Evolutionary conservation across 106 monocot species (phyloP), one percentile per base, ranked within the genome.

Genomic region (Dioscorea zingiberensis): DNA sequence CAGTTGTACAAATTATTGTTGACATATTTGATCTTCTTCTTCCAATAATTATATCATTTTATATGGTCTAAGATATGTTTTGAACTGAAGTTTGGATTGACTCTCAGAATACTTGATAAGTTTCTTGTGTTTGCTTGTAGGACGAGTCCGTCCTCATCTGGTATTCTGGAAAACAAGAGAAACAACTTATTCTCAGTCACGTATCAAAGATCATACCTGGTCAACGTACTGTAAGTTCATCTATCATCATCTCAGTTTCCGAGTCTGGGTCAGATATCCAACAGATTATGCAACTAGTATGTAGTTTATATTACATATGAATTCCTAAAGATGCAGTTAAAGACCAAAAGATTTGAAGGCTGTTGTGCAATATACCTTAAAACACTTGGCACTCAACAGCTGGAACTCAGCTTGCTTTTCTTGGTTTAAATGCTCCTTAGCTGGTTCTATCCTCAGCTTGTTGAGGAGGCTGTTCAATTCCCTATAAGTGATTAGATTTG

Each of bases 141-240:
- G 87, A 87, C 71, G 87, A 83, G 80, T 66, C 79, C 13, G 13
- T 72, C 47, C 47, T 87, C 22, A 72, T 83, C 53, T 87, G 87
- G 87, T 87, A 68, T 73, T 83, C 87, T 25, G 80, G 80, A 15
- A 84, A 80, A 48, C 74, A 77, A 13, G 83, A 83, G 74, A 83
- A 83, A 59, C 75, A 77, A 7, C 82, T 85, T 22, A 76, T 71
- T 58, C 59, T 81, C 23, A 73, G 60, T n/a, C 69, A 74, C 62
- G 87, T 87, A 1, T 87, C 83, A 38, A 76, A 73, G 66, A 83
- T 87, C 45, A 87, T 83, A 45, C 87, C 87, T 60, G 87, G 87
- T 13, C 87, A 87, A 30, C 79, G 87, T 46, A 87, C 87, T 47
- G 87, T 87, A 79, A 82, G 82, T 79, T 60, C 27, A 27, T 11